phyloP scores from a whole-genome alignment of 106 monocot species.

The Dendrobium catenatum region DNA sequence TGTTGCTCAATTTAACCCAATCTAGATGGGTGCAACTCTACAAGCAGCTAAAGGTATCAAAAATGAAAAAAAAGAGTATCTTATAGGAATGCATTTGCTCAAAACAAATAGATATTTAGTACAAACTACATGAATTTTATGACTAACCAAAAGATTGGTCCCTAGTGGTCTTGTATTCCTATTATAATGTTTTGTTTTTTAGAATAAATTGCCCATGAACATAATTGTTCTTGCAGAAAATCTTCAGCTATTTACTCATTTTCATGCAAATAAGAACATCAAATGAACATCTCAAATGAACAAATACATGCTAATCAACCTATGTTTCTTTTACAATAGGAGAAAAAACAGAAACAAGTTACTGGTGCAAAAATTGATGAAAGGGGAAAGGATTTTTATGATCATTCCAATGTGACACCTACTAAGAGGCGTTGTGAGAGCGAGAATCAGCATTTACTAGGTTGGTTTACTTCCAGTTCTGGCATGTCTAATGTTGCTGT shows the following conservation, averaged over 20 bases:
- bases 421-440: slow-evolving; percentile 41
- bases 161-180: too few relatives aligned
- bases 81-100: too few relatives aligned
- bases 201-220: too few relatives aligned
- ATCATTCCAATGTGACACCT: slow-evolving; percentile 15
- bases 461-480: slow-evolving; percentile 15
- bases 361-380: slow-evolving; percentile 13
- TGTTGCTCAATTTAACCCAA: slow-evolving; percentile 40
- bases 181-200: too few relatives aligned
- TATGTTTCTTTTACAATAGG: slow-evolving; percentile 28
- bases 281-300: too few relatives aligned
- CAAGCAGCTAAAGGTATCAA: slow-evolving; percentile 49
- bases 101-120: too few relatives aligned
- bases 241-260: too few relatives aligned
- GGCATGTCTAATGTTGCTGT: background rate
- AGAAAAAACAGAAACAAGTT: slow-evolving; percentile 18
- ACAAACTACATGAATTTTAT: background rate
- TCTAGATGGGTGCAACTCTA: slow-evolving; percentile 12
- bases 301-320: background rate
- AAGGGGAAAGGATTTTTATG: slow-evolving; percentile 14
- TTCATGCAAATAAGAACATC: too few relatives aligned
- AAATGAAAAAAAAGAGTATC: too few relatives aligned
- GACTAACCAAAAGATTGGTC: too few relatives aligned
- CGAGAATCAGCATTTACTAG: slow-evolving; percentile 31
- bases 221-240: too few relatives aligned